Percentiles rank a stretch among this genome's conserved stretches.
Conservation (phyloP, 2,329 filamentous ascomycete species). For the Fonsecaea multimorphosa region DNA sequence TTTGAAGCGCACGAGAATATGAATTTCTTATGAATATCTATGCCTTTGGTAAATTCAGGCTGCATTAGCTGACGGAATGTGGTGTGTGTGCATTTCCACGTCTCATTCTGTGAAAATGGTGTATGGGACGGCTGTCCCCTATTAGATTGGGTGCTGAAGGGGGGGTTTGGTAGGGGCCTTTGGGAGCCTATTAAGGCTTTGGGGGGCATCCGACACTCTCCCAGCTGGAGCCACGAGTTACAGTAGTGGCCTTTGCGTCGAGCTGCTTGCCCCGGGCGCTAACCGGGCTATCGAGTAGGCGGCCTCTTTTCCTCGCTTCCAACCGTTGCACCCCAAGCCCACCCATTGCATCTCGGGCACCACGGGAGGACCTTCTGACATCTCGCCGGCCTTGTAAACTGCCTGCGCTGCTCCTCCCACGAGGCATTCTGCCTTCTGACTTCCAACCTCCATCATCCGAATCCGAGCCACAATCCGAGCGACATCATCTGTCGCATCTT, state of each 20-base stretch:
- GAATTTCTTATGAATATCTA: no score
- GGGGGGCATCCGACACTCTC: not conserved
- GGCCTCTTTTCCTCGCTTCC: not conserved
- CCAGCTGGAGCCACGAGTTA: not conserved
- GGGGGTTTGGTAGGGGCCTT: no score
- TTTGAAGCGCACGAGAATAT: no score
- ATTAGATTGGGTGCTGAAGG: not conserved
- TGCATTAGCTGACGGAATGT: no score
- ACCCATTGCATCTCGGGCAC: not conserved
- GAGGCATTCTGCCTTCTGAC: not conserved
- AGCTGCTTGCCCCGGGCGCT: not conserved
- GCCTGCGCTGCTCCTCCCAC: not conserved
- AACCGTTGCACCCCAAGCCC: not conserved
- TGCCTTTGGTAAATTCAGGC: no score
- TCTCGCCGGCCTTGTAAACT: not conserved
- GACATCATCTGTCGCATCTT: conserved; percentile 32
- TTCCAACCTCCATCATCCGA: conserved; percentile 13
- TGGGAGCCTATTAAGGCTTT: no score
- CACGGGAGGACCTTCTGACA: not conserved
- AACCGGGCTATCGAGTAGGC: not conserved
- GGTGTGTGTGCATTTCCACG: no score
- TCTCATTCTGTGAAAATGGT: no score
- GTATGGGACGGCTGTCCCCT: not conserved
- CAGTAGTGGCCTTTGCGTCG: not conserved
- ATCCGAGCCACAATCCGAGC: conserved; percentile 27